phyloP scores from a whole-genome alignment of 139 green algal species.

The Limnomonas spitsbergensis region DNA sequence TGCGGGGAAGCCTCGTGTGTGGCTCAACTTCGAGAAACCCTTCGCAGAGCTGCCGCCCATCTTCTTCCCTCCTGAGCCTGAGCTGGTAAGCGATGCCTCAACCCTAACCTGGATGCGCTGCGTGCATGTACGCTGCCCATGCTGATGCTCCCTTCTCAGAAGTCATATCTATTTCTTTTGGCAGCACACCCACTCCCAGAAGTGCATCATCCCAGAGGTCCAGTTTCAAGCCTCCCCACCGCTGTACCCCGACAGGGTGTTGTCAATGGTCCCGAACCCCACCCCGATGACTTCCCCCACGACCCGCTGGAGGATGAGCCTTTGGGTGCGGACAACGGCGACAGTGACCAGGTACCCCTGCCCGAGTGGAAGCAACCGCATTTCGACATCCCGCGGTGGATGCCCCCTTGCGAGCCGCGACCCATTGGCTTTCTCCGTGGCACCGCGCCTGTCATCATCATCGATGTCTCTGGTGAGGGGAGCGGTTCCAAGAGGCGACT shows the following conservation, averaged over 20 bases:
- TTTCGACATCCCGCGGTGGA: conserved; percentile 22
- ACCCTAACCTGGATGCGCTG: no score
- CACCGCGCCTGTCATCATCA: conserved; percentile 50
- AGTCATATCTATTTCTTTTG: no score
- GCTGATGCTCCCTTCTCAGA: no score
- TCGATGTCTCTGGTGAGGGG: conserved; percentile 41
- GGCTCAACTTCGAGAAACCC: conserved; percentile 48
- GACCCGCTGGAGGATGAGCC: conserved; percentile 38
- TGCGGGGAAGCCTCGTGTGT: conserved; percentile 38
- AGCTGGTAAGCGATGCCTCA: conserved; percentile 21
- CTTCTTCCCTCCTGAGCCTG: conserved; percentile 42
- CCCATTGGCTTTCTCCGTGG: conserved; percentile 64
- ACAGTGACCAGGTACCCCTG: neutral
- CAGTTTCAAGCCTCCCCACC: no score
- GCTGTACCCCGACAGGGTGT: no score
- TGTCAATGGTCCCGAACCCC: conserved; percentile 33
- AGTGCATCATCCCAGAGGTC: no score
- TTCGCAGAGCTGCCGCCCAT: conserved; percentile 54
- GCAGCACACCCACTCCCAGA: no score
- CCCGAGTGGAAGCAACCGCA: neutral
- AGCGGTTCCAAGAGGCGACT: no score
- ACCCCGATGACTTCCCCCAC: conserved; percentile 23
- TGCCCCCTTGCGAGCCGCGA: conserved; percentile 46
- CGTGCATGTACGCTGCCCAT: no score
- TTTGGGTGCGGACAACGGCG: conserved; percentile 5